A percentile compares a stretch with the other conserved stretches of the same genome.
These are phyloP conservation scores for Mycena sanguinolenta DNA, from an alignment of 768 basidiomycete species.

Conservation along the genomic window DNA sequence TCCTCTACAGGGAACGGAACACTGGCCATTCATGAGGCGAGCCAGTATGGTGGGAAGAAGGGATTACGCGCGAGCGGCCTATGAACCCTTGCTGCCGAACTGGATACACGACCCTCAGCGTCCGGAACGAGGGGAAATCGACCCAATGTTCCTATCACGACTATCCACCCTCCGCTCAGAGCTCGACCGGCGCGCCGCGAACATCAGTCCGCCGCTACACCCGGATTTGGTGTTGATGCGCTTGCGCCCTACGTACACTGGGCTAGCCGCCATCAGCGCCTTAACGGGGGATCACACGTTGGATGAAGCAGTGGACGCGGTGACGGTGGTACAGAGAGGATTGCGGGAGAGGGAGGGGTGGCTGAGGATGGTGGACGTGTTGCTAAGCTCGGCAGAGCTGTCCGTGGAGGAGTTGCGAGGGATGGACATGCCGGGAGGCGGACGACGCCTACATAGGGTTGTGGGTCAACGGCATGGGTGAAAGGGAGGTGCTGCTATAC, in stretches of 20 bases:
- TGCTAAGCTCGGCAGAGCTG: no score
- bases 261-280: no score
- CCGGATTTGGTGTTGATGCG: no score
- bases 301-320: conserved; percentile 11
- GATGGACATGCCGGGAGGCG: not conserved
- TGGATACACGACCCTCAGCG: not conserved
- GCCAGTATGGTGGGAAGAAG: not conserved
- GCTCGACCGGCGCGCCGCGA: not conserved
- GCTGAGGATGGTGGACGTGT: not conserved
- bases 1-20: not conserved
- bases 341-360: conserved; percentile 16
- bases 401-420: not conserved
- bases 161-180: not conserved
- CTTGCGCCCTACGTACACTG: no score
- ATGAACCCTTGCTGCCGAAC: no score
- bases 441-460: not conserved
- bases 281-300: no score
- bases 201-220: no score
- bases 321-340: not conserved
- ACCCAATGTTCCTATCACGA: not conserved
- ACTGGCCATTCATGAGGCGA: conserved; percentile 17
- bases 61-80: not conserved
- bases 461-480: not conserved
- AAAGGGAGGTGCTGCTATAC: not conserved
- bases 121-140: not conserved